Evolutionary conservation across 2,329 filamentous ascomycete species (phyloP).

Genomic region (Graphilbum ipis-grandicollis): DNA sequence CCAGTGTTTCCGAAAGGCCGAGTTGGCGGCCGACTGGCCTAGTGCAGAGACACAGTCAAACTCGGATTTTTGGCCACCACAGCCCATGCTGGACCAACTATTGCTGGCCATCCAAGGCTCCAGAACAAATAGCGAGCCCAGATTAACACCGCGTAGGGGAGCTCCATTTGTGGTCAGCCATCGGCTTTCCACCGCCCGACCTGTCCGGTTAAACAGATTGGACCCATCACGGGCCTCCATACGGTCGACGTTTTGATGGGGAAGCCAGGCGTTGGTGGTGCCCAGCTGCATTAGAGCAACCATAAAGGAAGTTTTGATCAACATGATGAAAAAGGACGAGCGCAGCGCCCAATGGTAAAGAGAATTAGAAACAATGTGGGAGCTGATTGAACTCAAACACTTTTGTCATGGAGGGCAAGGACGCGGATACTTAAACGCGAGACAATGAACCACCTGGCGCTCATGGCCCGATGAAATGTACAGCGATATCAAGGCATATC

Average conservation of each 20-base stretch:
- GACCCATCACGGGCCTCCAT: slow-evolving; percentile 7
- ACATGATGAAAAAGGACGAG: too few species aligned
- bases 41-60: slow-evolving; percentile 34
- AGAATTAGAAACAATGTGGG: too few species aligned
- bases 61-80: slow-evolving; percentile 25
- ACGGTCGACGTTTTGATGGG: slow-evolving; percentile 4
- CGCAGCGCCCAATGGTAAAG: too few species aligned
- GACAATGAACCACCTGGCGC: too few species aligned
- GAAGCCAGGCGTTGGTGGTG: slow-evolving; percentile 5
- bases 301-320: too few species aligned
- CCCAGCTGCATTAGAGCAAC: neutral
- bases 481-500: too few species aligned
- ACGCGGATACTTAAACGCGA: too few species aligned
- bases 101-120: slow-evolving; percentile 34
- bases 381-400: too few species aligned
- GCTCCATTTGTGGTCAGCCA: slow-evolving; percentile 4
- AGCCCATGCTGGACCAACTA: slow-evolving; percentile 30
- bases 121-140: slow-evolving; percentile 31
- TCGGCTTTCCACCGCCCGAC: neutral
- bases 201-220: slow-evolving; percentile 6
- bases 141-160: slow-evolving; percentile 32
- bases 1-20: slow-evolving; percentile 32
- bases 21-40: slow-evolving; percentile 27
- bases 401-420: too few species aligned
- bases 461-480: too few species aligned